Evolutionary conservation across 768 basidiomycete genomes (phyloP), one percentile per base, ranked within the genome.

Genomic region (Sistotremastrum suecicum): DNA sequence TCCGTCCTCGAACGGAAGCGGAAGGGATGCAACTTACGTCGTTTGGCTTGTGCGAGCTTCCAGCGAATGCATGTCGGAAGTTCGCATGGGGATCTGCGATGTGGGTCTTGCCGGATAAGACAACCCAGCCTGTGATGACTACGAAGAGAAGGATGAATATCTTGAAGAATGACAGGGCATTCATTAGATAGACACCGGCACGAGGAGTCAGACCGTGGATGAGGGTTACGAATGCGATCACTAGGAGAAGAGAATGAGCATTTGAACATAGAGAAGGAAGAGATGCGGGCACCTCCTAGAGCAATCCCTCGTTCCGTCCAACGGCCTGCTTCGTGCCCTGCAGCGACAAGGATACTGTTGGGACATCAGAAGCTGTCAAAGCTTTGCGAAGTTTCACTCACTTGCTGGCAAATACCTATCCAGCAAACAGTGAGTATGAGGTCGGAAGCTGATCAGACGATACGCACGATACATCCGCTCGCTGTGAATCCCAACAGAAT

Each of bases 281-380:
- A 28, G 10, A 35, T 9, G 46, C 37, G 50, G 60, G 9, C 35
- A 71, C 76, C 72, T 56, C 65, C 76, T 1, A 80, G 58, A 3
- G 74, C 77, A 44, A 80, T 76, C 0, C 75, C 75, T 44, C 77
- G 70, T 11, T 69, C 70, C 2, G 62, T 62, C 77, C 77, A 79
- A 1, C 60, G 57, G 20, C 59, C 61, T 3, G 66, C 61, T 0
- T 53, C 47, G 32, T 63, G 56, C 3, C 66, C 70, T 0, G 67
- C 69, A 0, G 73, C 56, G 30, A 75, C 55, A 8, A 77, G 63
- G 36, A 78, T 75, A 42, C 75, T 76, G 38, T 0, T 43, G 29
- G 0, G 11, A 42, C 0, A 49, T 42, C 28, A 6, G 39, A n/a
- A 9, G 36, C 1, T 20, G 20, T 2, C 20, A 20, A 20, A 20